Percentiles rank a stretch among this genome's conserved stretches.
Evolutionary conservation across 345 rosid species (phyloP).

Genomic region (Noccaea caerulescens): DNA sequence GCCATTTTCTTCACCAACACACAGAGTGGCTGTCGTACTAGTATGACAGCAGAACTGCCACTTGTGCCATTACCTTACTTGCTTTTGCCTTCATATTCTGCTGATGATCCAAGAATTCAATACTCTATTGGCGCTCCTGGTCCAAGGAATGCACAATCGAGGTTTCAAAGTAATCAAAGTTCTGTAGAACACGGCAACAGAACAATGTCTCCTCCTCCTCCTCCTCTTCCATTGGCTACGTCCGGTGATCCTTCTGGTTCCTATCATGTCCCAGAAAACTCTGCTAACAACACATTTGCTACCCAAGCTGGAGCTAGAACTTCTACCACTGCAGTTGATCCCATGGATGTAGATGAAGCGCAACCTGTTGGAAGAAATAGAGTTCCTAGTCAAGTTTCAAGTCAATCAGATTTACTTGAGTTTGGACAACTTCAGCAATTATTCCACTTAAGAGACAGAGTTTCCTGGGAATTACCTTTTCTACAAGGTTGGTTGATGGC

Average conservation of each 20-base stretch:
- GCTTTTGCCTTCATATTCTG: conserved; percentile 54
- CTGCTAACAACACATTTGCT: conserved; percentile 40
- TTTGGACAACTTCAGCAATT: conserved; percentile 59
- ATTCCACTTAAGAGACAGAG: conserved; percentile 60
- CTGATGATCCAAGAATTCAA: conserved; percentile 56
- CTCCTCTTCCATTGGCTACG: conserved; percentile 50
- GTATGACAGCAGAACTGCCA: conserved; percentile 60
- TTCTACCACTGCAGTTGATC: conserved; percentile 49
- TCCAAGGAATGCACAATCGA: conserved; percentile 50
- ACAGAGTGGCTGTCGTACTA: conserved; percentile 53
- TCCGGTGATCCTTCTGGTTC: conserved; percentile 52
- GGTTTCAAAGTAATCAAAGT: conserved; percentile 48
- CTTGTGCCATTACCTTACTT: conserved; percentile 59
- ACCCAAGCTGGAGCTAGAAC: conserved; percentile 47
- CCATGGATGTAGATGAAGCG: conserved; percentile 71
- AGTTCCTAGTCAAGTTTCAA: conserved; percentile 38
- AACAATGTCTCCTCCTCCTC: conserved; percentile 45
- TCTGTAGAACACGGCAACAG: conserved; percentile 46
- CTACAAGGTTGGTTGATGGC: conserved; percentile 82
- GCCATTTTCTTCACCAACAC: conserved; percentile 62
- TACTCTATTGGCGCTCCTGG: conserved; percentile 46
- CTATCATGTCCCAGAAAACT: conserved; percentile 41
- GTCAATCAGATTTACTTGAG: conserved; percentile 46
- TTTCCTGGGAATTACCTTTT: conserved; percentile 72
- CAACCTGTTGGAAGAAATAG: conserved; percentile 51